A percentile compares a stretch with the other conserved stretches of the same genome.
phyloP scores from a whole-genome alignment of 2,329 filamentous ascomycete genomes.

The Diplodia sapinea region DNA sequence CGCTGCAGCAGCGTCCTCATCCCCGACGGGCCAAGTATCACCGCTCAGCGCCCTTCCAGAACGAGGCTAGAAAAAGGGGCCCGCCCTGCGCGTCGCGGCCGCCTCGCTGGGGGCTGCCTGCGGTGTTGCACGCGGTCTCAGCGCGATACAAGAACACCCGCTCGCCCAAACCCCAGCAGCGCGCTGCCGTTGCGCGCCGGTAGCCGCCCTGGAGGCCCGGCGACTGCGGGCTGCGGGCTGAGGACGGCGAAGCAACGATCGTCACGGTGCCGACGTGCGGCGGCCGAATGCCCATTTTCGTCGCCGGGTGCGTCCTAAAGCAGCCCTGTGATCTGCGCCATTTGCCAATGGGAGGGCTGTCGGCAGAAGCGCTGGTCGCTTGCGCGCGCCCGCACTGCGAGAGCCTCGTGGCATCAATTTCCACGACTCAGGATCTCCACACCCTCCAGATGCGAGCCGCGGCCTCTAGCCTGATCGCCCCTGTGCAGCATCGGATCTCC shows the following conservation, averaged over 20 bases:
- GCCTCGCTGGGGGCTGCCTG: constrained; percentile 34
- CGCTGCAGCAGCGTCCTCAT: constrained; percentile 35
- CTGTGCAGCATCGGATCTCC: constrained; percentile 27
- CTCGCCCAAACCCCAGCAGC: constrained; percentile 4
- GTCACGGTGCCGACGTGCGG: constrained; percentile 1
- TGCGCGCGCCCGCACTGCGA: background rate
- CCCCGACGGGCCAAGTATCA: constrained; percentile 33
- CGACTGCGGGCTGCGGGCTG: background rate
- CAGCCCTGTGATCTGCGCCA: constrained; percentile 25
- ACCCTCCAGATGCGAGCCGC: constrained; percentile 23
- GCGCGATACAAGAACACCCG: constrained; percentile 31
- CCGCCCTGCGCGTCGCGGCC: constrained; percentile 37
- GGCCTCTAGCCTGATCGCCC: constrained; percentile 27
- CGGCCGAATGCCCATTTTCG: constrained; percentile 1
- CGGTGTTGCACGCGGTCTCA: constrained; percentile 33
- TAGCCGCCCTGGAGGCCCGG: background rate
- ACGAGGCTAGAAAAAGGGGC: constrained; percentile 43
- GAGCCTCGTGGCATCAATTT: constrained; percentile 31
- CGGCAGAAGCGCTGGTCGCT: constrained; percentile 9
- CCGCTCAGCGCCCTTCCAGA: constrained; percentile 48
- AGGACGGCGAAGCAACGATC: constrained; percentile 22
- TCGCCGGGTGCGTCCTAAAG: background rate
- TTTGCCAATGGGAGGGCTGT: constrained; percentile 11
- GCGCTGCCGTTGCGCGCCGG: background rate
- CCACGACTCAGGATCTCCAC: constrained; percentile 30